Evolutionary conservation across 129 eudicot genomes (phyloP).

Genomic region (Glebionis coronaria): DNA sequence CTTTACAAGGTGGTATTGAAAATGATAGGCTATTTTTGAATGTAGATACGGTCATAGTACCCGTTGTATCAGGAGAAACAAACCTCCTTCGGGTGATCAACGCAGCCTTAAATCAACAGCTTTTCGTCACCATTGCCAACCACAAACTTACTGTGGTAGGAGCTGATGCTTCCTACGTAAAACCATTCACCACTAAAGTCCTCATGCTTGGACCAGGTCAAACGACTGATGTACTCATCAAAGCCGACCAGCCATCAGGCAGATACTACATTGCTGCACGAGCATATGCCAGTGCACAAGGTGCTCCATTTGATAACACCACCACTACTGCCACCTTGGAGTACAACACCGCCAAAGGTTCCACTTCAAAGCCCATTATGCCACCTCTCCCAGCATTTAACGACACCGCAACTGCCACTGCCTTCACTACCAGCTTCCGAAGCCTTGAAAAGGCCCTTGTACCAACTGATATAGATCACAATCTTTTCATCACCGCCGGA

Average conservation of each 20-base stretch:
- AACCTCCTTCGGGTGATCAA: constrained; percentile 74
- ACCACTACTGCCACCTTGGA: constrained; percentile 97
- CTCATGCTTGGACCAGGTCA: constrained; percentile 98
- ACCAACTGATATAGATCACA: constrained; percentile 72
- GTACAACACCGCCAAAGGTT: constrained; percentile 46
- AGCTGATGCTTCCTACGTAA: constrained; percentile 89
- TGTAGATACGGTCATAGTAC: constrained; percentile 40
- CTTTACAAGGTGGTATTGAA: too few species aligned
- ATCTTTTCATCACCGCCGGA: constrained; percentile 66
- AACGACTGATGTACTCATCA: constrained; percentile 85
- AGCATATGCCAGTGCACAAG: constrained; percentile 91
- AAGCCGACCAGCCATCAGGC: constrained; percentile 73
- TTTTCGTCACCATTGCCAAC: constrained; percentile 75
- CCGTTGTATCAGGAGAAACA: constrained; percentile 66
- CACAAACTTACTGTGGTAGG: constrained; percentile 82
- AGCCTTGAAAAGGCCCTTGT: constrained; percentile 59
- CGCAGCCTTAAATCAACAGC: constrained; percentile 79
- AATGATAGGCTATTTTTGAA: constrained; percentile 1
- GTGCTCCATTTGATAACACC: constrained; percentile 88
- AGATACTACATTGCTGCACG: constrained; percentile 90
- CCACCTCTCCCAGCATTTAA: constrained; percentile 78
- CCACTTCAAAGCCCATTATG: constrained; percentile 45
- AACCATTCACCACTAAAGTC: constrained; percentile 83
- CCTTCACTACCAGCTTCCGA: constrained; percentile 68
- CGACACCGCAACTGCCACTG: constrained; percentile 79